phyloP scores from a whole-genome alignment of 352 stramenopile species.

The Phytopythium kandeliae region DNA sequence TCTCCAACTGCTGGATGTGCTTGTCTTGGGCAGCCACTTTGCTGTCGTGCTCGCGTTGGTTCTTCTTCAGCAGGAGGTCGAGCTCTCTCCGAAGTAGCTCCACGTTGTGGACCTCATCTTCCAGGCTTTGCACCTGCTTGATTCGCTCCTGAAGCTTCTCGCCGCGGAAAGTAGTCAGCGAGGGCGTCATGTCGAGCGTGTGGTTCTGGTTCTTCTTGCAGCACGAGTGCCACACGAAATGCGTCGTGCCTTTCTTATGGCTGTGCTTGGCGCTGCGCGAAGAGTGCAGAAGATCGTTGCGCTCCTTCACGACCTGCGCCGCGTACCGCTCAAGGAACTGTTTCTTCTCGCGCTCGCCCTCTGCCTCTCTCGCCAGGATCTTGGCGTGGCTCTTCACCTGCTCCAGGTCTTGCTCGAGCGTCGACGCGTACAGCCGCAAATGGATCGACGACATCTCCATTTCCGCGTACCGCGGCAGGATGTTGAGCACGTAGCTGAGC shows the following conservation, averaged over 20 bases:
- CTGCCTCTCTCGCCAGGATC: slow-evolving; percentile 44
- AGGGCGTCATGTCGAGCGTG: slow-evolving; percentile 59
- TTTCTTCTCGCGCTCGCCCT: slow-evolving; percentile 64
- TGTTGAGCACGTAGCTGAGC: slow-evolving; percentile 66
- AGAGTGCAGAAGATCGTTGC: slow-evolving; percentile 76
- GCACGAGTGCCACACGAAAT: slow-evolving; percentile 79
- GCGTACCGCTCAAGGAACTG: slow-evolving; percentile 78
- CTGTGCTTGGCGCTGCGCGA: slow-evolving; percentile 23
- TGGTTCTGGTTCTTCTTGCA: slow-evolving; percentile 76
- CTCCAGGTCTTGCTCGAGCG: slow-evolving; percentile 72
- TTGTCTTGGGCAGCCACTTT: slow-evolving; percentile 51
- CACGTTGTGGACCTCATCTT: slow-evolving; percentile 64
- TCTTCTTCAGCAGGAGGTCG: slow-evolving; percentile 65
- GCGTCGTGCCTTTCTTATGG: slow-evolving; percentile 32
- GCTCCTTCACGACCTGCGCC: slow-evolving; percentile 79
- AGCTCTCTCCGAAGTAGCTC: slow-evolving; percentile 53
- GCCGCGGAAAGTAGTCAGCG: slow-evolving; percentile 62
- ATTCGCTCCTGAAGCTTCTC: slow-evolving; percentile 64
- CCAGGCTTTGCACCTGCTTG: slow-evolving; percentile 35
- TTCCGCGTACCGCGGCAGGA: slow-evolving; percentile 71
- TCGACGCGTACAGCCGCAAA: slow-evolving; percentile 60
- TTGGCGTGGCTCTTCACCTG: slow-evolving; percentile 57
- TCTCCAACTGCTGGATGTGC: slow-evolving; percentile 67
- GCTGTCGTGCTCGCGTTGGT: slow-evolving; percentile 68
- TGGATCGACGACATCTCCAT: slow-evolving; percentile 83